Evolutionary conservation across 164 flowering plant species (phyloP), one percentile per base, ranked within the genome.

Genomic region (Chloranthus sessilifolius): DNA sequence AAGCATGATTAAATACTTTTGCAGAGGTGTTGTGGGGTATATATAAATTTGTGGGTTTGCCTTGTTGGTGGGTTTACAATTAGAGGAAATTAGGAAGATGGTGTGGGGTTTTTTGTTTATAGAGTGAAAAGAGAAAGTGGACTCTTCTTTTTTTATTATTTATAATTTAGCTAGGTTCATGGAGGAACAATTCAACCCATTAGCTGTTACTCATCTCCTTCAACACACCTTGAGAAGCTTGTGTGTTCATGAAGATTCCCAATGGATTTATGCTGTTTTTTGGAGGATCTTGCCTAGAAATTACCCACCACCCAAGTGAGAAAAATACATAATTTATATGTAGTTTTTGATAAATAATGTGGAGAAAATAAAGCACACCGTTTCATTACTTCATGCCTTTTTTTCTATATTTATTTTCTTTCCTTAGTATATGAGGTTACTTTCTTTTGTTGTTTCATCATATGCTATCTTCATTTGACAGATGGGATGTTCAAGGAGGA

Each of bases 261-360:
- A 81, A 64, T 91, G 98, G 98, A 82, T 91, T 58, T 91, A 91
- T 73, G 96, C 98, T 12, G 96, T 91, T 47, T 91, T 82, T 56
- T 91, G 98, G 98, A 87, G 98, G 73, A 83, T 91, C 74, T 68
- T 91, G 68, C 98, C 98, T 11, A 85, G 98, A 73, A 87, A 91
- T 46, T 87, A 81, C 53, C 98, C 98, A 35, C 98, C 96, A 43
- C 98, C 98, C 65, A 91, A 85, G 98, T 91, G 65, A 74, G 79
- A 19, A 44, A 26, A 44, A 16, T 5, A 35, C 14, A 21, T 49
- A 25, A 20, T 4, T 10, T 14, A 10, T 10, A n/a, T 6, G 10
- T 9, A 23, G 12, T 5, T 10, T 23, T 14, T 2, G 29, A 6
- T 17, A 11, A 7, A 20, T 12, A 19, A 30, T 2, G 16, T 30